These are phyloP conservation scores for Fraxinus floribunda DNA, from an alignment of 305 asterid genomes.

Conservation along the genomic window DNA sequence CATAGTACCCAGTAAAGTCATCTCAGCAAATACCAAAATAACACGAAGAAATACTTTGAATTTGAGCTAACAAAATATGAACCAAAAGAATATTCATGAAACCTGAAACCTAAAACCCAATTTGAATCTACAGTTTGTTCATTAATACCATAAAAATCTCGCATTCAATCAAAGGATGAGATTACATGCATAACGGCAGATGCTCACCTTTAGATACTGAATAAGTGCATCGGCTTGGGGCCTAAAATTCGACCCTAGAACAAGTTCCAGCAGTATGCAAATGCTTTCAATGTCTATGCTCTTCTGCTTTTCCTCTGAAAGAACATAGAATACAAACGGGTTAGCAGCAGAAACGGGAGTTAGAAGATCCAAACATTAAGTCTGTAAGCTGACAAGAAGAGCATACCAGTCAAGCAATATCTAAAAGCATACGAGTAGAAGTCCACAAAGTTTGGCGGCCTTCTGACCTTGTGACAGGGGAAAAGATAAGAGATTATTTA, in stretches of 20 bases:
- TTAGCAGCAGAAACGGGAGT: constrained; percentile 9
- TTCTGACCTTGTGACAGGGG: constrained; percentile 54
- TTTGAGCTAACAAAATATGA: background rate
- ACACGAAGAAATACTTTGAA: background rate
- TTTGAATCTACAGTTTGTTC: background rate
- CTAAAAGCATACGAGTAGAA: constrained; percentile 66
- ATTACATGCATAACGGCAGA: constrained; percentile 15
- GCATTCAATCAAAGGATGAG: background rate
- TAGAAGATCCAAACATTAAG: constrained; percentile 6
- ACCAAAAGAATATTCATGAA: background rate
- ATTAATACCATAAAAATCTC: background rate
- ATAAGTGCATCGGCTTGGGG: constrained; percentile 60
- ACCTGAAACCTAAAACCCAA: background rate
- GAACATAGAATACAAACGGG: constrained; percentile 22
- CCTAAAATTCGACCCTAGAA: constrained; percentile 59
- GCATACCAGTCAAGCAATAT: constrained; percentile 74
- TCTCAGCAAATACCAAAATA: background rate
- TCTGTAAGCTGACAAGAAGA: background rate
- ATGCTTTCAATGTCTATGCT: constrained; percentile 69
- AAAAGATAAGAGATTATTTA: constrained; percentile 15
- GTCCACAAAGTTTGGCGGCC: constrained; percentile 55
- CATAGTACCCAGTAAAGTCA: background rate
- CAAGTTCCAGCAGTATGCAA: constrained; percentile 69
- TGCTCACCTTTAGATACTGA: constrained; percentile 69
- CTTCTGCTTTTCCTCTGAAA: constrained; percentile 81